Percentiles rank a stretch among this genome's conserved stretches.
Evolutionary conservation across 306 rosid species (phyloP).

Genomic region (Boehmeria nivea): DNA sequence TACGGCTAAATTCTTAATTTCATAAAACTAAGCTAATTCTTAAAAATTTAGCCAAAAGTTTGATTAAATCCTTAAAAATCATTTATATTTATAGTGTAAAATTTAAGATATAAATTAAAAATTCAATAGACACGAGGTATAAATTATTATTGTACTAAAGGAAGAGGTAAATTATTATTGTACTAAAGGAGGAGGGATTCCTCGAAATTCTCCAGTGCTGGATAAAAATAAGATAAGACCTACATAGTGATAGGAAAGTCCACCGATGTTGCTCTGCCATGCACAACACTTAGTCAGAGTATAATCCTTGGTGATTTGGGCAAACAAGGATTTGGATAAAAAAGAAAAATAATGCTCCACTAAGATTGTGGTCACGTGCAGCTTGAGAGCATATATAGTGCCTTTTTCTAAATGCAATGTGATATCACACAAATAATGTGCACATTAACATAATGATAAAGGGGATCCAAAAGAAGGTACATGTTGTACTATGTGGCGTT

Average conservation of each 20-base stretch:
- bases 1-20: too few relatives aligned
- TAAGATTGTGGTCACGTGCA: slow-evolving; percentile 13
- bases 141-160: too few relatives aligned
- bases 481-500: background rate
- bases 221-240: too few relatives aligned
- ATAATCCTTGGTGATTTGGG: background rate
- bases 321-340: background rate
- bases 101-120: too few relatives aligned
- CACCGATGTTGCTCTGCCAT: background rate
- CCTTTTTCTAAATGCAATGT: background rate
- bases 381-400: background rate
- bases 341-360: slow-evolving; percentile 10
- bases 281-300: background rate
- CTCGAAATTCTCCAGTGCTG: too few relatives aligned
- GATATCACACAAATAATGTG: background rate
- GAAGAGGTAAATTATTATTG: too few relatives aligned
- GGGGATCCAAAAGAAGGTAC: background rate
- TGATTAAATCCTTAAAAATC: too few relatives aligned
- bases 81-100: too few relatives aligned
- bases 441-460: background rate
- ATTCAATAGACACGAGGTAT: too few relatives aligned
- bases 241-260: background rate
- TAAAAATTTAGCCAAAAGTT: too few relatives aligned
- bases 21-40: too few relatives aligned
- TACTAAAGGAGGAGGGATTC: too few relatives aligned